A percentile compares a stretch with the other conserved stretches of the same genome.
Evolutionary conservation across 768 basidiomycete species (phyloP).

Genomic region (Suillus hirtellus): DNA sequence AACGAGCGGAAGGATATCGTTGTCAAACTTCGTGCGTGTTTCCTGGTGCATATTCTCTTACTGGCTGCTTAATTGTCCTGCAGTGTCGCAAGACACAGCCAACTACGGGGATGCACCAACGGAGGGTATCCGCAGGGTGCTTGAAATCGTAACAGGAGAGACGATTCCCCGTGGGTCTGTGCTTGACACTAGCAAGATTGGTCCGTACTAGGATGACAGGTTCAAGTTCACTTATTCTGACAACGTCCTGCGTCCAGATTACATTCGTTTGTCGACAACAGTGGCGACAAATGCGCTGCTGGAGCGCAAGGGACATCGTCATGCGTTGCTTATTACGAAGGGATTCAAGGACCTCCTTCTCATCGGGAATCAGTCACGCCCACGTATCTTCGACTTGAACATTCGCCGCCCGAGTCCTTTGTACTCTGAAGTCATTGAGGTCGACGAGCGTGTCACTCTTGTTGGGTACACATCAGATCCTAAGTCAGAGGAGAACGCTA

Average conservation of each 20-base stretch:
- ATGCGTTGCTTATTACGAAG: constrained; percentile 87
- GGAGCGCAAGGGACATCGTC: constrained; percentile 91
- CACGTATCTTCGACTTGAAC: constrained; percentile 92
- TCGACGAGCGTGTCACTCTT: constrained; percentile 92
- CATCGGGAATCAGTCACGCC: constrained; percentile 94
- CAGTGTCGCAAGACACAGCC: constrained; percentile 85
- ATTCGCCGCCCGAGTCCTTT: constrained; percentile 77
- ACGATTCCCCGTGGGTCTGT: constrained; percentile 64
- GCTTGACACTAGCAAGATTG: constrained; percentile 79
- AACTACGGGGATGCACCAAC: constrained; percentile 94
- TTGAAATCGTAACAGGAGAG: constrained; percentile 75
- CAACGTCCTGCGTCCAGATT: constrained; percentile 50
- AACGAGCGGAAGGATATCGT: constrained; percentile 73
- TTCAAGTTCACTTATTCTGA: background rate
- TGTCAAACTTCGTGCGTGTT: constrained; percentile 76
- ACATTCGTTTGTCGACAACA: constrained; percentile 89
- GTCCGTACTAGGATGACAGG: constrained; percentile 34
- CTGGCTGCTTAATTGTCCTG: constrained; percentile 1
- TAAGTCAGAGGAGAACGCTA: constrained; percentile 67
- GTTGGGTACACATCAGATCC: constrained; percentile 94
- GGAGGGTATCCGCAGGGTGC: constrained; percentile 85
- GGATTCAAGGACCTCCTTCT: constrained; percentile 90
- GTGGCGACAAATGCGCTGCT: constrained; percentile 96
- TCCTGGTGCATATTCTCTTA: background rate
- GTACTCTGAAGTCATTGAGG: constrained; percentile 64